These are phyloP conservation scores for apple (Malus domestica) DNA, from an alignment of 306 rosid species.

Conservation along the genomic window ASM211411v1 NC_041795.1:34616001-34616500, in stretches of 20 bases:
- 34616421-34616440: constrained; percentile 17
- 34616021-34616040: constrained; percentile 10
- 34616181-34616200: constrained; percentile 15
- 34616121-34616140: not conserved
- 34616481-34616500: not conserved
- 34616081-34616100: constrained; percentile 4
- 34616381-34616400: constrained; percentile 19
- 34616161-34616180: not conserved
- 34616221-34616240: not conserved
- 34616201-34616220: fast-evolving
- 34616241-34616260: constrained; percentile 8
- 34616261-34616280: not conserved
- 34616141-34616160: constrained; percentile 6
- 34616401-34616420: not conserved
- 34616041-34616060: not conserved
- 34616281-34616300: constrained; percentile 4
- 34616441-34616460: constrained; percentile 16
- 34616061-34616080: not conserved
- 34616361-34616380: constrained; percentile 12
- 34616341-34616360: not conserved
- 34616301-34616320: constrained; percentile 10
- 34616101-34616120: constrained; percentile 6
- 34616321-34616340: constrained; percentile 5
- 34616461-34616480: not conserved
- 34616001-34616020: constrained; percentile 17